Percentiles rank a stretch among this genome's conserved stretches.
Evolutionary conservation across 2,329 filamentous ascomycete genomes (phyloP).

Genomic region (Aspergillus caelatus): DNA sequence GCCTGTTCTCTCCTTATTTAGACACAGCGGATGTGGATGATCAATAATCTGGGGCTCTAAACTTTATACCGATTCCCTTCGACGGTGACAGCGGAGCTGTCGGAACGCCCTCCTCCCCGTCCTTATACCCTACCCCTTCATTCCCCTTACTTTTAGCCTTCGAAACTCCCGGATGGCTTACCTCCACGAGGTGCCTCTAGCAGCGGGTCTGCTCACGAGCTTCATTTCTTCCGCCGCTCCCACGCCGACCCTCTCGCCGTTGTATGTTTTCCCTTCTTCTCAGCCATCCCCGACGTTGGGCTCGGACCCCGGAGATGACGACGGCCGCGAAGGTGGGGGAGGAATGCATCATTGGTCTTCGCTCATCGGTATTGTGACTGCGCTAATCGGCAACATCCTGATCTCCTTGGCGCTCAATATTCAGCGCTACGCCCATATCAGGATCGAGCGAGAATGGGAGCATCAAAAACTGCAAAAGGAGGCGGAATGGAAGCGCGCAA

Average conservation of each 20-base stretch:
- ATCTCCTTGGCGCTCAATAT: slow-evolving; percentile 96
- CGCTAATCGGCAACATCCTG: slow-evolving; percentile 88
- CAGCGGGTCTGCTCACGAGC: slow-evolving; percentile 32
- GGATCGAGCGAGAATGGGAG: slow-evolving; percentile 71
- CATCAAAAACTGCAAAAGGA: slow-evolving; percentile 59
- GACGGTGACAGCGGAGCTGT: slow-evolving; percentile 11
- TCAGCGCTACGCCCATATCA: slow-evolving; percentile 91
- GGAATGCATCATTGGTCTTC: slow-evolving; percentile 70
- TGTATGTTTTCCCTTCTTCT: slow-evolving; percentile 19
- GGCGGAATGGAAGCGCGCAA: slow-evolving; percentile 54
- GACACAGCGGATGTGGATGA: neutral
- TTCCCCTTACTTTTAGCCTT: slow-evolving; percentile 3
- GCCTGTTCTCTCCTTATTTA: neutral
- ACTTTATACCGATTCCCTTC: neutral
- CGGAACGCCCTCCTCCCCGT: slow-evolving; percentile 5
- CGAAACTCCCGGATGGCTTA: slow-evolving; percentile 27
- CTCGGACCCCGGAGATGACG: slow-evolving; percentile 19
- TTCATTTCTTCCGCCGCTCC: slow-evolving; percentile 28
- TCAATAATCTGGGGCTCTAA: neutral
- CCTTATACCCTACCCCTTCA: slow-evolving; percentile 3
- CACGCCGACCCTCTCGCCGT: slow-evolving; percentile 21
- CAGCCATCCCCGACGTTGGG: slow-evolving; percentile 19
- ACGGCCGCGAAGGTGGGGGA: slow-evolving; percentile 23
- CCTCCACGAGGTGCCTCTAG: slow-evolving; percentile 29
- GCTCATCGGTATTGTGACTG: slow-evolving; percentile 89